phyloP scores from a whole-genome alignment of 2,329 filamentous ascomycete species.

The Talaromyces funiculosus region DNA sequence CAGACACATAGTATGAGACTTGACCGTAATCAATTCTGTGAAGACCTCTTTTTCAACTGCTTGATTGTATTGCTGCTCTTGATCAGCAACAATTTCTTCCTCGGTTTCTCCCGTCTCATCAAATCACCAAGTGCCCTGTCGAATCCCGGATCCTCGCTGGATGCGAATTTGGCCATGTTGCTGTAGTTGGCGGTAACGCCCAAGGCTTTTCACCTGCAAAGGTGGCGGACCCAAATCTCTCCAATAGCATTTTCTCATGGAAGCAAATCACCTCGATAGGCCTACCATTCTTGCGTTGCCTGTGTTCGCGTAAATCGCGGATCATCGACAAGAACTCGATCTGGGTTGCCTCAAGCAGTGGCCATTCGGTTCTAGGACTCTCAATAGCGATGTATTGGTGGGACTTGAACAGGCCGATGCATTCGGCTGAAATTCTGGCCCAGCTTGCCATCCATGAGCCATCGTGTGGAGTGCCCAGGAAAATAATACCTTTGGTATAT shows the following conservation, averaged over 20 bases:
- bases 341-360: background rate
- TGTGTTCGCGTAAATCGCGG: no score
- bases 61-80: background rate
- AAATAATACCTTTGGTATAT: conserved; percentile 28
- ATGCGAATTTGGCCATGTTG: background rate
- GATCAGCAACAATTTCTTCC: background rate
- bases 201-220: background rate
- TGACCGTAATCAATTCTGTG: no score
- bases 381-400: conserved; percentile 7
- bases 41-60: no score
- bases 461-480: conserved; percentile 36
- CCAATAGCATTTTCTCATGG: no score
- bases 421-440: conserved; percentile 25
- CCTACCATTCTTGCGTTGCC: background rate
- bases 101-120: background rate
- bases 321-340: background rate
- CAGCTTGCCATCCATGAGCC: conserved; percentile 31
- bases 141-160: background rate
- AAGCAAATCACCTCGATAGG: background rate
- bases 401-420: conserved; percentile 16
- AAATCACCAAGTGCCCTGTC: background rate
- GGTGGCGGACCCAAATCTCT: no score
- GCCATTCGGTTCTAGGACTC: background rate
- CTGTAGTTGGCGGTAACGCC: background rate
- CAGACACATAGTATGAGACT: no score